Evolutionary conservation across 164 flowering plant genomes (phyloP), one percentile per base, ranked within the genome.

Genomic region (Piper betle): DNA sequence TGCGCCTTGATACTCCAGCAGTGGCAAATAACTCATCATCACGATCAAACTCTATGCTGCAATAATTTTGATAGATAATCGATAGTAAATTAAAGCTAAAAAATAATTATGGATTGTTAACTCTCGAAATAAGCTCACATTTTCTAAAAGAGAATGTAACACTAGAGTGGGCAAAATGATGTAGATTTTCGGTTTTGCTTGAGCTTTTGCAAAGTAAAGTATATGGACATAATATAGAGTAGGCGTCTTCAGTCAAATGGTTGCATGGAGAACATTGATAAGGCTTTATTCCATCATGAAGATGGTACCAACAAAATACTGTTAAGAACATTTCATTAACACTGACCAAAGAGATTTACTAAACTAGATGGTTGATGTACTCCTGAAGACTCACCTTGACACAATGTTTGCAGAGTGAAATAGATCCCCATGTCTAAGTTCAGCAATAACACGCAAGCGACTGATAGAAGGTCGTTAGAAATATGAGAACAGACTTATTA

Each of bases 31-130:
- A 72, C 70, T 88, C 88, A 78, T 94, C 91, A 74, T 94, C 99
- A 12, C 97, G 81, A 65, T 94, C 96, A 78, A 94, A 94, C 67
- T 94, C 99, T 71, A 94, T 91, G 78, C 99, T 94, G 97, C 74
- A 81, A 66, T 46, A 15, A 46, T 46, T 46, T 46, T 10, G 50
- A 10, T 46, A 2, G 12, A 12, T 10, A 46, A 15, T 46, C 15
- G 15, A 15, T 15, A 2, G 15, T 46, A 46, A 46, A 46, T 46
- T 46, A 46, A 46, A 25, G 33, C 33, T 25, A 25, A 25, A 25
- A 25, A 25, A 25, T 25, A 25, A 25, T 25, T 25, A 25, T 25
- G 33, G 33, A 25, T 25, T 0, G 33, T 2, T 25, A 25, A 25
- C 33, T 25, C 33, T 25, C 33, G 33, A 25, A 25, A 25, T 25